A percentile compares a stretch with the other conserved stretches of the same genome.
Conservation (phyloP, 2,329 filamentous ascomycete species). For the Claviceps purpurea region DNA sequence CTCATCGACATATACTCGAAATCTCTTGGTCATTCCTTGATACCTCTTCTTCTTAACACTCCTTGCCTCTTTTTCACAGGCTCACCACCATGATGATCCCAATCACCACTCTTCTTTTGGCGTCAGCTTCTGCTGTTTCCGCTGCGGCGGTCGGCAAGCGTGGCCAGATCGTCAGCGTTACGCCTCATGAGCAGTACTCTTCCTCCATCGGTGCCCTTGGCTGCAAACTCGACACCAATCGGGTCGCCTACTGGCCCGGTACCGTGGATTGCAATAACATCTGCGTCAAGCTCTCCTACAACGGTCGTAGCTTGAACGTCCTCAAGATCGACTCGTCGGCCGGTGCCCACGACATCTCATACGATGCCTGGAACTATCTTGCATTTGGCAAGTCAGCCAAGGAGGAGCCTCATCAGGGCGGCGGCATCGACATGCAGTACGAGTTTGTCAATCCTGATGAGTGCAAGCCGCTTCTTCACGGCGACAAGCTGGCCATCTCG, state of each 20-base stretch:
- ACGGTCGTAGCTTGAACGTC: constrained; percentile 39
- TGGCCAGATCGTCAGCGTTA: constrained; percentile 19
- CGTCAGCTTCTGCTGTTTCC: constrained; percentile 16
- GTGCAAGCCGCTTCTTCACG: constrained; percentile 36
- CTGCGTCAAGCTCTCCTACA: constrained; percentile 39
- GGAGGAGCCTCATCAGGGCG: constrained; percentile 31
- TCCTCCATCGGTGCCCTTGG: constrained; percentile 45
- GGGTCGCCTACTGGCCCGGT: constrained; percentile 46
- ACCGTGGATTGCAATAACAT: constrained; percentile 40
- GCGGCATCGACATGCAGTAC: constrained; percentile 37
- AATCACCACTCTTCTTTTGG: constrained; percentile 18
- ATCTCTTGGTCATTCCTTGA: neutral
- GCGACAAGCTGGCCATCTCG: constrained; percentile 37
- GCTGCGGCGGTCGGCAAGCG: constrained; percentile 13
- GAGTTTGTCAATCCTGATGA: constrained; percentile 32
- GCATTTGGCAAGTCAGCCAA: constrained; percentile 34
- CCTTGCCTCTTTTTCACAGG: neutral
- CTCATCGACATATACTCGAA: neutral
- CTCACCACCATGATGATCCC: constrained; percentile 14
- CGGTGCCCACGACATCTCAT: constrained; percentile 45
- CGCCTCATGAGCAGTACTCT: constrained; percentile 43
- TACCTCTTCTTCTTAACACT: neutral
- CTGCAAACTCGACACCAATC: constrained; percentile 47
- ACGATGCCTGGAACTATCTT: constrained; percentile 50
- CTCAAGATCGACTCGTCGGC: constrained; percentile 42